Evolutionary conservation across 805 yeast species (phyloP), one percentile per base, ranked within the genome.

Genomic region (Saturnispora gosingensis): DNA sequence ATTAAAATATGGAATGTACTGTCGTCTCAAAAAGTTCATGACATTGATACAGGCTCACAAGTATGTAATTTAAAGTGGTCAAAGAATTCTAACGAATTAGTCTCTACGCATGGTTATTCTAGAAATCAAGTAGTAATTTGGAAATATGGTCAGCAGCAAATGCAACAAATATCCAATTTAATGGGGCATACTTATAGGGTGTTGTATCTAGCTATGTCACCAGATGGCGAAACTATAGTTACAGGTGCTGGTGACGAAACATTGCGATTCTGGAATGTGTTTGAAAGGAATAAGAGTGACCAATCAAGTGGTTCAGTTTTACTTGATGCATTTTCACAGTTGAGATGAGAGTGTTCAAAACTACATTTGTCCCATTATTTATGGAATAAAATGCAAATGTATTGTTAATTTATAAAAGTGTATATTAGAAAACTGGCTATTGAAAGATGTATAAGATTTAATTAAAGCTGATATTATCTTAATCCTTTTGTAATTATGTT

Each of bases 231-330:
- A 56, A 89, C 97, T 0, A 85, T 93, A 13, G 99, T 91, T 2
- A 90, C 99, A 0, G 99, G 99, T 2, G 97, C 99, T 1, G 99
- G 98, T 4, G 99, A 93, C 68, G 99, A 93, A 67, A 93, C 99
- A 0, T 71, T 93, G 52, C 68, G 99, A 56, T 88, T 93, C 64
- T 93, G 99, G 99, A 89, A 88, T 59, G 85, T 90, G 1, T 93
- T 90, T 70, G 96, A 88, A 54, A 87, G 84, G 64, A 80, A 76
- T 53, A 82, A 78, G 59, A 70, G 71, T 47, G 83, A 79, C 52
- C 72, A 70, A 39, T 77, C 77, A 11, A 81, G 82, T 24, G 76
- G 83, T 22, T 78, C 86, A 18, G 84, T 81, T 11, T 67, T 86
- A 44, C 68, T 84, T 46, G 88, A 82, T 68, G 86, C 93, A 1